Base-by-base conservation (phyloP, 305 asterid genomes). In the Fraxinus velutina region DNA sequence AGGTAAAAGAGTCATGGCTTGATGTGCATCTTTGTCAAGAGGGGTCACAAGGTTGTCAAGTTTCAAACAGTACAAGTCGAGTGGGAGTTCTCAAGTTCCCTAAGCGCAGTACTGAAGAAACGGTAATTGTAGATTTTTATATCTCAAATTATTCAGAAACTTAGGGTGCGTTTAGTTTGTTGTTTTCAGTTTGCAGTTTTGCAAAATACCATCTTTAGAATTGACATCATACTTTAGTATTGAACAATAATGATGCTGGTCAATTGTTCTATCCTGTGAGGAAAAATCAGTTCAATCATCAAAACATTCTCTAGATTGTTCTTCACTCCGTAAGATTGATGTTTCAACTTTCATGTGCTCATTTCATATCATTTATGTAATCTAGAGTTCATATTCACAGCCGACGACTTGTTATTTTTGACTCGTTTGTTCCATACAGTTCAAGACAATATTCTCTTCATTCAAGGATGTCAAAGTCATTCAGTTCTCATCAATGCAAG, bases 1-100 rank as follows among this genome's bases (percentile, higher is more conserved):
- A 94, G 99, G 97, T 94, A 81, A 96, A 92, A 87, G 93, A 93
- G 81, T 96, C 98, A 10, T 92, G 97, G 97, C 94, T 96, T 36
- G 87, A 96, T 75, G 99, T 96, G 85, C 94, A 88, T 82, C 93
- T 96, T 84, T 96, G 98, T 87, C 94, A 89, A 84, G 92, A 89
- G 82, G 97, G 97, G 39, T 92, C 98, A 80, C 82, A 15, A 37
- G 94, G 92, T 84, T 96, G 99, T 85, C 90, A 89, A 84, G 83
- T 82, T 86, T 86, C 98, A 75, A 96, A 94, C 87, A 85, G 75
- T 84, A 91, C 97, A 17, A 87, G 77, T 84, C 84, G 17, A 86
- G 83, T 74, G 0, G 93, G 95, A 79, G 73, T 86, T 81, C 90
- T 96, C 85, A 93, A 88, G 84, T 89, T 96, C 88, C 99, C 98